A percentile compares a stretch with the other conserved stretches of the same genome.
Conservation (phyloP, 768 basidiomycete genomes). For the Tephrocybe sp. region DNA sequence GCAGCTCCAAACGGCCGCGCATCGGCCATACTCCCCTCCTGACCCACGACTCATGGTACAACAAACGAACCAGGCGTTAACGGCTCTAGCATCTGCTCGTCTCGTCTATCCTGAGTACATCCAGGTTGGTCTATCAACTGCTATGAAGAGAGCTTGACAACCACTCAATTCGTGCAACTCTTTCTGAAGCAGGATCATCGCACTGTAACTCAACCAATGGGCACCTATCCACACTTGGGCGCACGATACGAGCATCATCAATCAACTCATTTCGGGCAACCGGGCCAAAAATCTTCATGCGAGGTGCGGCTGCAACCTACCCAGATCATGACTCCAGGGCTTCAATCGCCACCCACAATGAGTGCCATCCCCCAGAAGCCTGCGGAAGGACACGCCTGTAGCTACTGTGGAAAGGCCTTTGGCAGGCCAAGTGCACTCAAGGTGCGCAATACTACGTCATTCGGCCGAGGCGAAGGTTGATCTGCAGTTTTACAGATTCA, state of each 20-base stretch:
- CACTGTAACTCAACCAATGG: constrained; percentile 2
- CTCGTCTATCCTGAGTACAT: constrained; percentile 16
- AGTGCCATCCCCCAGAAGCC: constrained; percentile 6
- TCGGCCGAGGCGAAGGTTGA: constrained; percentile 2
- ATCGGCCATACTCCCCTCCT: constrained; percentile 8
- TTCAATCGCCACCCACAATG: constrained; percentile 4
- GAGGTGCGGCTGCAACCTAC: constrained; percentile 3
- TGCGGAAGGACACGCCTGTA: constrained; percentile 19
- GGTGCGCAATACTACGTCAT: constrained; percentile 9
- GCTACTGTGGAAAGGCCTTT: constrained; percentile 21
- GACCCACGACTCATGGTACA: constrained; percentile 19
- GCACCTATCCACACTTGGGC: neutral
- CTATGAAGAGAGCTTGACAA: neutral
- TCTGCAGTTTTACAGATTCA: constrained; percentile 15
- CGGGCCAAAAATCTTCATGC: constrained; percentile 3
- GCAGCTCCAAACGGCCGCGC: constrained; percentile 1
- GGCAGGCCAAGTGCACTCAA: constrained; percentile 23
- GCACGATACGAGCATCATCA: constrained; percentile 4
- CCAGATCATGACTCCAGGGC: neutral
- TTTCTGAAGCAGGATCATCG: constrained; percentile 6
- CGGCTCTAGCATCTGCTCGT: constrained; percentile 18
- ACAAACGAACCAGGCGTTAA: constrained; percentile 21
- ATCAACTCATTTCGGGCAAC: neutral
- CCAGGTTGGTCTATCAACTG: constrained; percentile 5
- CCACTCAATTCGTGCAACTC: neutral